phyloP scores from a whole-genome alignment of 2,329 filamentous ascomycete genomes.

The Cytospora leucostoma region DNA sequence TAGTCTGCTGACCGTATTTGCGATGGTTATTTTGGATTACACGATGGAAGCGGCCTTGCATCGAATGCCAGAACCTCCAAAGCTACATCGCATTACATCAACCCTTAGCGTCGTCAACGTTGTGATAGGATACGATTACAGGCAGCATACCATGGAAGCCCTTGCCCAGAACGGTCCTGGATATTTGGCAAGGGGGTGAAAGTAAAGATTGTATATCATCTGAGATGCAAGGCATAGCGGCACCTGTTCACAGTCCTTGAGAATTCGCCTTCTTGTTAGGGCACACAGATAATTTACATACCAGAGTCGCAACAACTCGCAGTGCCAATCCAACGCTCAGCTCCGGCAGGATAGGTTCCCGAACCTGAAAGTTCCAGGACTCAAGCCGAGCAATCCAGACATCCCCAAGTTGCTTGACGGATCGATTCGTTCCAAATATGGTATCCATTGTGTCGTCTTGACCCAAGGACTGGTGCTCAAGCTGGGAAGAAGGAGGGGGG shows the following conservation, averaged over 20 bases:
- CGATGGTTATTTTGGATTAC: conserved; percentile 1
- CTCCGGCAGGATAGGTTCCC: no score
- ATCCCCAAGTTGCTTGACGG: no score
- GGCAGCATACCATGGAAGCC: conserved; percentile 2
- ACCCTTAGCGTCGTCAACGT: neutral
- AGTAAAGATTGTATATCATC: conserved; percentile 1
- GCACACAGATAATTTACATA: no score
- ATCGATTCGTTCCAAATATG: no score
- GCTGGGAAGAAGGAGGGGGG: no score
- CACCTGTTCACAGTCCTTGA: neutral
- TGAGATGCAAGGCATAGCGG: neutral
- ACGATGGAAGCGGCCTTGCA: conserved; percentile 1
- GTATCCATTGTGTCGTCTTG: no score
- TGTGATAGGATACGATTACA: neutral
- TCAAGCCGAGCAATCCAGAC: no score
- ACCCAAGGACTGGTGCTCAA: no score
- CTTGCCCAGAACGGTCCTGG: conserved; percentile 5
- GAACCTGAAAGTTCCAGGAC: no score
- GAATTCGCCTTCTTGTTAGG: neutral
- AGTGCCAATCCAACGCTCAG: no score
- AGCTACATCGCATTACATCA: neutral
- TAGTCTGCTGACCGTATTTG: neutral
- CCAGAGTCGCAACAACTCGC: no score
- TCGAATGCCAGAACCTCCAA: conserved; percentile 11
- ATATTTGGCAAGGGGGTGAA: neutral